Conservation (phyloP, 495 filamentous ascomycete genomes). For the Thermothielavioides terrestris region DNA sequence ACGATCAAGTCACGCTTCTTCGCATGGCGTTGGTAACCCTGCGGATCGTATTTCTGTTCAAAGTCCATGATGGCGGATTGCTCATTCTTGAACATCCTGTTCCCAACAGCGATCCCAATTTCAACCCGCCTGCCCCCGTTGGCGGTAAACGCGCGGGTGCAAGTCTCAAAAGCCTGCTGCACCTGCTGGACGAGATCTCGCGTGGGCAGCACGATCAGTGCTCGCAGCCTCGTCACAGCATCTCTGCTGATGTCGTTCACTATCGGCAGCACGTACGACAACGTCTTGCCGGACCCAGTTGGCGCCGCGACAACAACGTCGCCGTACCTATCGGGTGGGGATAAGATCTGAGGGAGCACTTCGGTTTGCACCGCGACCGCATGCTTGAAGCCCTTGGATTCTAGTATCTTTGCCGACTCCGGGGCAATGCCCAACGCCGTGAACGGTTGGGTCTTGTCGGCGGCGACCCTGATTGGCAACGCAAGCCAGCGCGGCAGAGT, state of each 20-base stretch:
- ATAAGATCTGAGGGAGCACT: constrained; percentile 67
- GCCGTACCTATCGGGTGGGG: constrained; percentile 46
- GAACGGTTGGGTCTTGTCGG: constrained; percentile 52
- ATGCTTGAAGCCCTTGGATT: constrained; percentile 55
- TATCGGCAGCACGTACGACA: constrained; percentile 84
- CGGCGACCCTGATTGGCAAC: constrained; percentile 55
- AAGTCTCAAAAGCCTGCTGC: constrained; percentile 59
- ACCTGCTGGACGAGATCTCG: constrained; percentile 83
- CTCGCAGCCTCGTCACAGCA: constrained; percentile 55
- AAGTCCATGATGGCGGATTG: constrained; percentile 55
- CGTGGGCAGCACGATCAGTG: constrained; percentile 78
- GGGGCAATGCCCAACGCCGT: constrained; percentile 44
- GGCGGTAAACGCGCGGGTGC: constrained; percentile 40
- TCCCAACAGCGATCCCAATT: constrained; percentile 75
- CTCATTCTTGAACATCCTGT: constrained; percentile 65
- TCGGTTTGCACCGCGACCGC: constrained; percentile 82
- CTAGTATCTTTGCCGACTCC: constrained; percentile 44
- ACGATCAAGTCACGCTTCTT: constrained; percentile 10
- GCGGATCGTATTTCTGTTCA: constrained; percentile 41
- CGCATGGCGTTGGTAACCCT: constrained; percentile 23
- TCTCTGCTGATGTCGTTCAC: constrained; percentile 58
- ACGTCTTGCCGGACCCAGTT: constrained; percentile 89
- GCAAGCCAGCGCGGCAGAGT: constrained; percentile 66
- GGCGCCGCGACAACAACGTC: constrained; percentile 83
- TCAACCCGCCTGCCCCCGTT: constrained; percentile 53